These are phyloP conservation scores for Xylaria cubensis DNA, from an alignment of 495 filamentous ascomycete genomes.

Conservation along the genomic window DNA sequence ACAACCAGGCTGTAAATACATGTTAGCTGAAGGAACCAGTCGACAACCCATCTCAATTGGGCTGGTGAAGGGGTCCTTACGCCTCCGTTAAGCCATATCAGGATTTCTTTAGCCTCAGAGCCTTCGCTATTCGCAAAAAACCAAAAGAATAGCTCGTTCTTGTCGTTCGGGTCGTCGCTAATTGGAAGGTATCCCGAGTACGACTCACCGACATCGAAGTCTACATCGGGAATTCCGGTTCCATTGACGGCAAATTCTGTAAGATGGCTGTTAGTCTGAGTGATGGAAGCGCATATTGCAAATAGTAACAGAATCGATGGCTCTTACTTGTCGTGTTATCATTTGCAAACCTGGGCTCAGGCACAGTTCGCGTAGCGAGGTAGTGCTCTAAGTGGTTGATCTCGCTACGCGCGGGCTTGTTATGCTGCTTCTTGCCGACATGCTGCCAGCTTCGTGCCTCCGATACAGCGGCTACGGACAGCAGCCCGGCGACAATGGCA, in stretches of 20 bases:
- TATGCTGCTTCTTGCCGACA: slow-evolving; percentile 42
- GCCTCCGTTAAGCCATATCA: slow-evolving; percentile 65
- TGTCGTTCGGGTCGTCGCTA: slow-evolving; percentile 54
- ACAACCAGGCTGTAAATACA: slow-evolving; percentile 56
- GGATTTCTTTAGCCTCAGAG: slow-evolving; percentile 66
- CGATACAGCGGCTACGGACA: slow-evolving; percentile 35
- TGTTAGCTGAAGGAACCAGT: background rate
- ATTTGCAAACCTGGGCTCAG: slow-evolving; percentile 42
- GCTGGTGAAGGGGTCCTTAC: slow-evolving; percentile 31
- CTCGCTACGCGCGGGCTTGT: slow-evolving; percentile 18
- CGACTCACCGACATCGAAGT: slow-evolving; percentile 81
- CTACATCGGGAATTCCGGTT: slow-evolving; percentile 70
- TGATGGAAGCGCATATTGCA: background rate
- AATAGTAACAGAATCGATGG: background rate
- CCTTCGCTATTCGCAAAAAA: slow-evolving; percentile 70
- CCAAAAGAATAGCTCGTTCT: slow-evolving; percentile 75
- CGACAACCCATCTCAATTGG: background rate
- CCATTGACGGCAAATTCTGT: slow-evolving; percentile 73
- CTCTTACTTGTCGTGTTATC: slow-evolving; percentile 45
- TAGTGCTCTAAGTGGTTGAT: slow-evolving; percentile 30
- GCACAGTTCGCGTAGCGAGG: slow-evolving; percentile 37
- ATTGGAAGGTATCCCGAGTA: slow-evolving; percentile 83
- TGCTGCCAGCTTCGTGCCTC: slow-evolving; percentile 46
- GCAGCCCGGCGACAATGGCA: slow-evolving; percentile 35
- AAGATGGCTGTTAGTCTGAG: background rate